Evolutionary conservation across 1,284 basidiomycete species (phyloP), one percentile per base, ranked within the genome.

Genomic region (Xerocomus cyaneibrunnescens): DNA sequence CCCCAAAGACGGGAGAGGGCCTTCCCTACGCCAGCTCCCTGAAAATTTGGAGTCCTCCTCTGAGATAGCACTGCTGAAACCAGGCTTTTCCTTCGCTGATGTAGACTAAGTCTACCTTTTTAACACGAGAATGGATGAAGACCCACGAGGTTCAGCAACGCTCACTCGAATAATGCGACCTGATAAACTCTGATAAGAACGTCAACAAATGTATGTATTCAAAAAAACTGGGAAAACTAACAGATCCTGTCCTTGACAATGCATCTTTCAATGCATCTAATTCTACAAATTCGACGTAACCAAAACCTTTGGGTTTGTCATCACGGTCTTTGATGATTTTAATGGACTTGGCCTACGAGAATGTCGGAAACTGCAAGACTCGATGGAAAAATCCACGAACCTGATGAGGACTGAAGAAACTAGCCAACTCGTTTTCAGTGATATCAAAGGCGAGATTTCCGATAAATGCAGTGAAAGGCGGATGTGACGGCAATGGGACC

Each of bases 361-460:
- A n/a, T 38, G 47, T 55, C 50, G 35, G 19, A 32, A 50, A 47
- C 13, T 17, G 27, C 27, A 36, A 3, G n/a, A 7, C n/a, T 41
- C 3, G 16, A 38, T 19, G 8, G 16, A 56, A 22, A 21, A 48
- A 22, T 32, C 6, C 17, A 71, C 76, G 51, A 57, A 89, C 89
- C 75, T 83, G 77, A 50, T 76, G 73, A 45, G 78, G 76, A 51
- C 70, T 72, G 62, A 98, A 98, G 72, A 94, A 97, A 28, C 78
- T 77, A 52, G 84, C 87, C 37, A 99, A 74, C 61, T 98, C 94
- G 8, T 68, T 69, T 64, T 98, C 94, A 17, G 84, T 85, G 42
- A 94, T 82, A 73, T 99, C 97, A 62, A 98, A 99, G 3, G 93
- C 81, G 47, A 99, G 78, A 74, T 99, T 99, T 51, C 96, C 97